These are phyloP conservation scores for Candida rishiriensis DNA, from an alignment of 805 yeast species.

Conservation along the genomic window DNA sequence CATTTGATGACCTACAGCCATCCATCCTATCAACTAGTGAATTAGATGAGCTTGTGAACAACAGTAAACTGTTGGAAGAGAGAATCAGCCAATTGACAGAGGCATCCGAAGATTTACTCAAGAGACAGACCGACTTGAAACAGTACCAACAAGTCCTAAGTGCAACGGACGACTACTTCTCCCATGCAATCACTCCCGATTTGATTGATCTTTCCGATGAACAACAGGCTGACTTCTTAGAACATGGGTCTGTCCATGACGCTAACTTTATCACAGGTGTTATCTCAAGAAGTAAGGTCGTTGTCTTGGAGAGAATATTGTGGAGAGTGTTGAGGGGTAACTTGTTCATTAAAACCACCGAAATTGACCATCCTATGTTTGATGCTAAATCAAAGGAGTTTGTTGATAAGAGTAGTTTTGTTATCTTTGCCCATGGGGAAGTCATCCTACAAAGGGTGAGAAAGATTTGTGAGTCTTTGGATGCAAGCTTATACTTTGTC, in stretches of 20 bases:
- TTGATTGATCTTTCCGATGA: slow-evolving; percentile 26
- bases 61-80: slow-evolving; percentile 64
- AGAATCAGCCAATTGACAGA: slow-evolving; percentile 68
- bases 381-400: slow-evolving; percentile 54
- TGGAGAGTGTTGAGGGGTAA: slow-evolving; percentile 96
- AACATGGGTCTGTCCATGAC: slow-evolving; percentile 34
- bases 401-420: slow-evolving; percentile 74
- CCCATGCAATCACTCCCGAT: slow-evolving; percentile 20
- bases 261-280: slow-evolving; percentile 73
- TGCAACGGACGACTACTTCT: slow-evolving; percentile 47
- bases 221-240: slow-evolving; percentile 34
- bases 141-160: slow-evolving; percentile 66
- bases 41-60: slow-evolving; percentile 66
- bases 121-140: slow-evolving; percentile 57
- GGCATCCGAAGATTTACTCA: slow-evolving; percentile 60
- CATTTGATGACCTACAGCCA: slow-evolving; percentile 17
- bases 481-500: slow-evolving; percentile 69
- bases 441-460: slow-evolving; percentile 66
- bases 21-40: slow-evolving; percentile 33
- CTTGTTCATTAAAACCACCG: slow-evolving; percentile 69
- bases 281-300: slow-evolving; percentile 64
- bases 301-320: slow-evolving; percentile 70
- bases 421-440: slow-evolving; percentile 89
- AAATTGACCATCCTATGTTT: slow-evolving; percentile 63
- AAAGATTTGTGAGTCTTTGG: slow-evolving; percentile 85